Evolutionary conservation across 2,329 filamentous ascomycete species (phyloP).

Genomic region (Pseudofabraea citricarpa): DNA sequence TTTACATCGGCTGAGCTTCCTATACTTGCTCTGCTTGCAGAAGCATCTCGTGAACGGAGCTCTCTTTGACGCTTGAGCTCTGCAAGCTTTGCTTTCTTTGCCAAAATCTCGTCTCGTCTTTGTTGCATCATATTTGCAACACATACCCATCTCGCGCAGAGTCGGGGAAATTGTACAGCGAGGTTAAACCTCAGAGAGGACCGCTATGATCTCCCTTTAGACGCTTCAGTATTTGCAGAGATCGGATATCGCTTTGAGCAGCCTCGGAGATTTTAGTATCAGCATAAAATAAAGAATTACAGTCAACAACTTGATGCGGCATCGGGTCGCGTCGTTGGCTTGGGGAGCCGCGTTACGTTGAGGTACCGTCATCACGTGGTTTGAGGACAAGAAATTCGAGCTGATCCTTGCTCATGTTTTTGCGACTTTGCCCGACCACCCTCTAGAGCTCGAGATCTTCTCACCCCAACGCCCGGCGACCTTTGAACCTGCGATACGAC

Average conservation of each 20-base stretch:
- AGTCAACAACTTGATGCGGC: too few species aligned
- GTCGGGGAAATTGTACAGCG: too few species aligned
- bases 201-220: too few species aligned
- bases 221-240: too few species aligned
- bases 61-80: conserved; percentile 93
- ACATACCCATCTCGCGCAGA: conserved; percentile 23
- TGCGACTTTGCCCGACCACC: conserved; percentile 13
- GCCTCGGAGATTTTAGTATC: too few species aligned
- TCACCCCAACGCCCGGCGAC: conserved; percentile 13
- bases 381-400: conserved; percentile 4
- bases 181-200: too few species aligned
- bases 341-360: not conserved
- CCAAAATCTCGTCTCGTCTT: conserved; percentile 91
- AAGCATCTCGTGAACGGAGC: conserved; percentile 72
- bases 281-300: too few species aligned
- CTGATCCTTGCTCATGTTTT: conserved; percentile 2
- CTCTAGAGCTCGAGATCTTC: conserved; percentile 16
- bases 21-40: conserved; percentile 62
- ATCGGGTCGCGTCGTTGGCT: not conserved
- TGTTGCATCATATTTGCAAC: conserved; percentile 50
- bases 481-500: conserved; percentile 15
- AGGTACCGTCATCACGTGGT: not conserved
- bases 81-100: conserved; percentile 94
- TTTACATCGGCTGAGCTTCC: conserved; percentile 68
- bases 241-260: too few species aligned